phyloP scores from a whole-genome alignment of 176 grass and related monocot genomes.

The Chrysopogon serrulatus region DNA sequence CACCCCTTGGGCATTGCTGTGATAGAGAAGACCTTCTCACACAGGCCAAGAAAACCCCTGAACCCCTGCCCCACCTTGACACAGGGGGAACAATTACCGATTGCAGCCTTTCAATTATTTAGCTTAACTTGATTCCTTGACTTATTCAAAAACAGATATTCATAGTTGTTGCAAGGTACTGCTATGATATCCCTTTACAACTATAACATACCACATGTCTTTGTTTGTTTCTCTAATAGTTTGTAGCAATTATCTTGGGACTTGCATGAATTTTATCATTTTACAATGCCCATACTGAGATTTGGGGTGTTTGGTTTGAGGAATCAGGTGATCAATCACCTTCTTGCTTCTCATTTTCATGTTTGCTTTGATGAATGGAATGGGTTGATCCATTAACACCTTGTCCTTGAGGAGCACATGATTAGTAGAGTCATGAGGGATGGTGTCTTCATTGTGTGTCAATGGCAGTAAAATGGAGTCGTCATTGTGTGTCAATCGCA shows the following conservation, averaged over 20 bases:
- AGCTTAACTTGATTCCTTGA: constrained; percentile 58
- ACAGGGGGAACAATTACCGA: not conserved
- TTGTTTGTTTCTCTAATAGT: constrained; percentile 4
- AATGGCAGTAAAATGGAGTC: not conserved
- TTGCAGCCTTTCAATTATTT: constrained; percentile 1
- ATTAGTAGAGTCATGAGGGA: not conserved
- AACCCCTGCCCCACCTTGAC: too few species aligned
- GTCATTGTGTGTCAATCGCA: not conserved
- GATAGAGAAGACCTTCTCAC: too few species aligned
- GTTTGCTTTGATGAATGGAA: not conserved
- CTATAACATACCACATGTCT: constrained; percentile 1
- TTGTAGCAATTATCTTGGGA: not conserved
- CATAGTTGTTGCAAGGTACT: constrained; percentile 94
- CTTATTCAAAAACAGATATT: constrained; percentile 73
- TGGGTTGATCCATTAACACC: not conserved
- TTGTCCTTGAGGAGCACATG: not conserved
- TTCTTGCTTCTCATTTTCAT: not conserved
- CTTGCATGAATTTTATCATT: not conserved
- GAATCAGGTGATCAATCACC: too few species aligned
- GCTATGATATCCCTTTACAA: not conserved
- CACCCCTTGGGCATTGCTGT: too few species aligned
- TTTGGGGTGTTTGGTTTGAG: not conserved
- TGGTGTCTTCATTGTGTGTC: not conserved
- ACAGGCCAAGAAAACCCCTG: too few species aligned
- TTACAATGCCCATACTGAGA: not conserved